Evolutionary conservation across 2,329 filamentous ascomycete genomes (phyloP), one percentile per base, ranked within the genome.

Genomic region (Diaporthe aspalathi): DNA sequence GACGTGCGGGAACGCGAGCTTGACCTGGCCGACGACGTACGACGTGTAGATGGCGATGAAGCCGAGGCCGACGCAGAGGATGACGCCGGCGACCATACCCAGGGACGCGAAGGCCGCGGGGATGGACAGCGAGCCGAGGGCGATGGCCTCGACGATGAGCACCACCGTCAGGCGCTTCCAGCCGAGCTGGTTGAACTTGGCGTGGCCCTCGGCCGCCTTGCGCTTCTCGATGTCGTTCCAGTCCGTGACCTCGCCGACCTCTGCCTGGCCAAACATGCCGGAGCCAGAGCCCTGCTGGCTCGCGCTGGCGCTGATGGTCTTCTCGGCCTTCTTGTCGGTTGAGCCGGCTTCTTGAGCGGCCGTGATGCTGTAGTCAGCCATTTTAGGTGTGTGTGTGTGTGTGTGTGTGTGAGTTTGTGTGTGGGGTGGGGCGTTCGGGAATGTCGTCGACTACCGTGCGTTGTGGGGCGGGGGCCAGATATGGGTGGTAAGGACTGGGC

Each of bases 121-220:
- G 57, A 89, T 81, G 73, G 84, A 85, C 67, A 89, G 79, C 71
- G 81, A 83, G 57, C 87, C 87, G 20, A 89, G 85, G 6, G 87
- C 87, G 73, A 89, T 87, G 68, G 87, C 87, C 78, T 88, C 86
- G 75, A 89, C 87, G 72, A 89, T 87, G 72, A 88, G 82, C 35
- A 89, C 83, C 27, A 88, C 79, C 2, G 86, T 87, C 43, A 89
- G 82, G 16, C 87, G 85, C 77, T 88, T 88, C 87, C 87, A 89
- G 67, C 87, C 87, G 27, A 89, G 83, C 50, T 84, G 84, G 73
- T 86, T 80, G 77, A 88, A 89, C 69, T 86, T 83, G 17, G 83
- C 84, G 62, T 80, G 77, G 69, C 85, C 86, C 74, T 84, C 77
- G 8, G 80, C 81, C 16, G 80, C 80, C 76, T 84, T 86, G 73